These are phyloP conservation scores for Stemphylium beticola DNA, from an alignment of 2,329 filamentous ascomycete genomes.

Conservation along the genomic window DNA sequence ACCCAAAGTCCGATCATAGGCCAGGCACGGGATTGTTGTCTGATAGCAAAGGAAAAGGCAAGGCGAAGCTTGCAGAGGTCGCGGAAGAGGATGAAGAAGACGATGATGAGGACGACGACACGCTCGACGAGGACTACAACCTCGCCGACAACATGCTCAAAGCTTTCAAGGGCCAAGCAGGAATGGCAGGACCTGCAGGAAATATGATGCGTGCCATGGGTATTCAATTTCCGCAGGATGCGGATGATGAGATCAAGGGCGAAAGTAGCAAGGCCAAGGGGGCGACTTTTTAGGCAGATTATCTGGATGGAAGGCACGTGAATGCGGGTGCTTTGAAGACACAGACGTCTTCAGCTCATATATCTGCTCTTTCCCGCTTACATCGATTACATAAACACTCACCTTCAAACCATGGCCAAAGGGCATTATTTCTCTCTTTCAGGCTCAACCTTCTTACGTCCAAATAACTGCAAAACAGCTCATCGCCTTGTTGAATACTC, in stretches of 20 bases:
- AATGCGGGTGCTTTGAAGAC: no score
- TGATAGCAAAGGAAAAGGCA: constrained; percentile 17
- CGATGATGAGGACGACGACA: constrained; percentile 54
- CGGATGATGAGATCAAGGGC: constrained; percentile 58
- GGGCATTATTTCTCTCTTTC: no score
- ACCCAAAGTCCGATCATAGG: constrained; percentile 26
- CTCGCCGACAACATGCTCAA: constrained; percentile 89
- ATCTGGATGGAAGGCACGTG: no score
- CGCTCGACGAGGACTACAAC: constrained; percentile 81
- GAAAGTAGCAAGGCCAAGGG: neutral
- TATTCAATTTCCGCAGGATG: constrained; percentile 78
- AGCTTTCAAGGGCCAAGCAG: constrained; percentile 89
- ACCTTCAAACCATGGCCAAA: no score
- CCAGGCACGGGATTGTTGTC: constrained; percentile 12
- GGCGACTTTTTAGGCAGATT: no score
- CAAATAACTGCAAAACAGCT: no score
- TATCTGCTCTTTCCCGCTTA: no score
- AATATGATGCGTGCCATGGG: constrained; percentile 90
- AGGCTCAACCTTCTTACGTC: no score
- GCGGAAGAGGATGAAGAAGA: constrained; percentile 45
- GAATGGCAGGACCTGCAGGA: constrained; percentile 82
- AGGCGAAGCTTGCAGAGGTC: constrained; percentile 18
- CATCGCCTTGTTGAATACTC: neutral
- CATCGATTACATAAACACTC: no score
- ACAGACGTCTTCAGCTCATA: no score